These are phyloP conservation scores for Rubroshorea leprosula DNA, from an alignment of 345 rosid species.

Conservation along the genomic window DNA sequence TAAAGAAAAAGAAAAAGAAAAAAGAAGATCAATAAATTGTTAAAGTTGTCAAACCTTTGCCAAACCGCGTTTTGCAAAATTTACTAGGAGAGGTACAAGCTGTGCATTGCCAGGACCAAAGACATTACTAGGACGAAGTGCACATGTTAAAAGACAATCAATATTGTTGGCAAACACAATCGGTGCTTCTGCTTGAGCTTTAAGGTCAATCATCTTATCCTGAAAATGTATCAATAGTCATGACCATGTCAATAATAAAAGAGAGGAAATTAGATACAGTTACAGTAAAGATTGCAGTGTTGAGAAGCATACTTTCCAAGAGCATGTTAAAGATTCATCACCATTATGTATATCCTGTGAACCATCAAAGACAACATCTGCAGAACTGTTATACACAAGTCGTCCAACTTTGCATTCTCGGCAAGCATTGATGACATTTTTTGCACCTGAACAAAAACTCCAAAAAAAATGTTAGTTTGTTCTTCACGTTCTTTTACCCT, in stretches of 20 bases:
- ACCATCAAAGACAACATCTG: conserved; percentile 82
- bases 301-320: conserved; percentile 48
- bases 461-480: neutral
- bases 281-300: neutral
- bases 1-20: too few species aligned
- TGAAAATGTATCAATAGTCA: conserved; percentile 58
- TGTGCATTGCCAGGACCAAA: conserved; percentile 83
- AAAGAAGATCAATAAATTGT: conserved; percentile 4
- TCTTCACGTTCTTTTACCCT: neutral
- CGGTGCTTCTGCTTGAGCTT: conserved; percentile 86
- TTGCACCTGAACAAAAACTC: conserved; percentile 46
- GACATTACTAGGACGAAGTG: conserved; percentile 82
- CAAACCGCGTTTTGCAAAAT: conserved; percentile 72
- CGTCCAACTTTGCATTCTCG: conserved; percentile 67
- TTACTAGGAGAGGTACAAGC: conserved; percentile 50
- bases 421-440: conserved; percentile 75
- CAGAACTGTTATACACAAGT: conserved; percentile 78
- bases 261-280: conserved; percentile 13
- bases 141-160: conserved; percentile 82
- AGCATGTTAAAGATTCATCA: conserved; percentile 58
- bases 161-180: conserved; percentile 63
- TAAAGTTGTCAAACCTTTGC: conserved; percentile 54
- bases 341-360: conserved; percentile 53
- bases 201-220: conserved; percentile 66
- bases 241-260: conserved; percentile 17